phyloP scores from a whole-genome alignment of 2,329 filamentous ascomycete species.

The Paecilomyces sp. region DNA sequence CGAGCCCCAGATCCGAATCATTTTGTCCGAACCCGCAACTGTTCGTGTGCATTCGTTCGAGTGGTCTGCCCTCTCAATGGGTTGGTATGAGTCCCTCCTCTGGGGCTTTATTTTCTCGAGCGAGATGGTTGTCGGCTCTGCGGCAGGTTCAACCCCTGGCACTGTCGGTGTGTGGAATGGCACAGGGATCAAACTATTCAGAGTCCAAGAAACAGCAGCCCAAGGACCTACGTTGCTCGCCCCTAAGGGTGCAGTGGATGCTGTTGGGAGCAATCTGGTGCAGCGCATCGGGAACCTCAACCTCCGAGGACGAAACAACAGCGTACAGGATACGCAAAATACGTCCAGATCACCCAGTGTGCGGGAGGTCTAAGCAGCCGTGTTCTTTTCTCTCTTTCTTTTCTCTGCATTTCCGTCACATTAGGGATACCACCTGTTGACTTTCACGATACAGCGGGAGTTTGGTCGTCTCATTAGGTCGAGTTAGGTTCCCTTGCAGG shows the following conservation, averaged over 20 bases:
- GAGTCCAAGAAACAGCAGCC: slow-evolving; percentile 75
- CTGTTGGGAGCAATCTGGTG: slow-evolving; percentile 83
- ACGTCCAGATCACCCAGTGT: slow-evolving; percentile 22
- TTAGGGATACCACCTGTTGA: slow-evolving; percentile 2
- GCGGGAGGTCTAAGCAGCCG: slow-evolving; percentile 24
- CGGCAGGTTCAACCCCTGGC: slow-evolving; percentile 55
- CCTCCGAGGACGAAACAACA: slow-evolving; percentile 47
- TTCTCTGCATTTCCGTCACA: not conserved
- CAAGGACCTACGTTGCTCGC: slow-evolving; percentile 74
- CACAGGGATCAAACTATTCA: slow-evolving; percentile 80
- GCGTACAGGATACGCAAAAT: slow-evolving; percentile 24
- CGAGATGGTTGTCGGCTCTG: slow-evolving; percentile 63
- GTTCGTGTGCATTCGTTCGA: slow-evolving; percentile 83
- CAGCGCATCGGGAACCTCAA: slow-evolving; percentile 78
- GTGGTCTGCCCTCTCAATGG: slow-evolving; percentile 82
- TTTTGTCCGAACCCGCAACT: slow-evolving; percentile 61
- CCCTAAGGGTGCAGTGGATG: slow-evolving; percentile 85
- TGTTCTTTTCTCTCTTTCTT: not conserved
- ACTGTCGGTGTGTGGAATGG: slow-evolving; percentile 93
- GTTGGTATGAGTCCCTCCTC: slow-evolving; percentile 91
- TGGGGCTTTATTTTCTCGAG: slow-evolving; percentile 90
- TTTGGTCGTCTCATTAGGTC: slow-evolving; percentile 2
- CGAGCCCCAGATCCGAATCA: slow-evolving; percentile 57
- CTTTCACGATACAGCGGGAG: not conserved
- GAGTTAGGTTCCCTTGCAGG: slow-evolving; percentile 13